Evolutionary conservation across 2,329 filamentous ascomycete species (phyloP), one percentile per base, ranked within the genome.

Genomic region (Cladosporium sp.): DNA sequence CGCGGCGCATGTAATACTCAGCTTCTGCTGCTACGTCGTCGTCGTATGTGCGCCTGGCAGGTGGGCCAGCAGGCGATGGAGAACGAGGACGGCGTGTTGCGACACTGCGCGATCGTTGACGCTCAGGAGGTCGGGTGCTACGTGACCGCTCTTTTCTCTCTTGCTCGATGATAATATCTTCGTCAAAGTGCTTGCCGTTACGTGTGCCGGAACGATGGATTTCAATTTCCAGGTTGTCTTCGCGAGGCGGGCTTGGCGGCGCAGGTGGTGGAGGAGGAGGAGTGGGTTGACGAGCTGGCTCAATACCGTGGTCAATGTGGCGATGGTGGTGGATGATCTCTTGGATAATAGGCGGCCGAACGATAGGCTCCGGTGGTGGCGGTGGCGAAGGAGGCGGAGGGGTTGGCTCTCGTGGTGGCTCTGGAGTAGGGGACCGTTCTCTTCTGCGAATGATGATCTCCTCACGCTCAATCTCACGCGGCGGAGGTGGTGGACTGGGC

Each of bases 261-360:
- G 76, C 68, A 67, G 75, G 67, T 3, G 77, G 78, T 39, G 74
- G 72, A 30, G 74, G 76, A 28, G 75, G 75, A 30, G 81, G 81
- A 10, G 78, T 80, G 21, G 81, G 82, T 26, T 80, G 80, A 28
- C 80, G 76, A 14, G 78, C 81, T 67, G 81, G 76, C 73, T 82
- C 79, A 46, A 83, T 76, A 60, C 81, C 93, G 79, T 96, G 92
- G 74, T 96, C 91, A 71, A 96, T 90, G 74, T 94, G 91, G 65
- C 89, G 86, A 76, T 95, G 94, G 78, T 95, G 91, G 0, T 92
- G 96, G 70, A 96, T 93, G 66, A 96, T 88, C 75, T 97, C 91
- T 73, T 94, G 88, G 78, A 94, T 91, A 71, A 96, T 92, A 0
- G 89, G 90, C 36, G 92, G 92, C 23, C 89, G 88, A 49, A 88